Conservation (phyloP, 768 basidiomycete genomes). For the Baorangia bicolor region DNA sequence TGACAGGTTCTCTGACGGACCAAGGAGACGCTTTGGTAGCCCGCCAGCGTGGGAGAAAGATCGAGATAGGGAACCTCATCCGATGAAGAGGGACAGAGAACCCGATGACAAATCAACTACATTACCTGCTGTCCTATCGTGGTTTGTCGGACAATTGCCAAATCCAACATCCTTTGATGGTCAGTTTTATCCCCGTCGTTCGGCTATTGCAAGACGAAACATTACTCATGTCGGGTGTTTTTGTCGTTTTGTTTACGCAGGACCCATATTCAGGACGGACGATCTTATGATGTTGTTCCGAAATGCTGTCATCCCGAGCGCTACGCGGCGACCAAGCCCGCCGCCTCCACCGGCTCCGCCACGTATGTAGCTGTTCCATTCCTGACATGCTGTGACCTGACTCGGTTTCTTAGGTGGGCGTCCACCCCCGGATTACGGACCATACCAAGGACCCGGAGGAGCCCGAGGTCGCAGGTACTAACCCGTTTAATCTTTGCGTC, state of each 20-base stretch:
- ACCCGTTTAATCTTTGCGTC: not conserved
- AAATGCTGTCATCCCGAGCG: slow-evolving; percentile 77
- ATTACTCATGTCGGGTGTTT: slow-evolving; percentile 5
- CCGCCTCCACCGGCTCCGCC: slow-evolving; percentile 56
- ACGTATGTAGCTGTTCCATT: slow-evolving; percentile 27
- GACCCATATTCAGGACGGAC: slow-evolving; percentile 87
- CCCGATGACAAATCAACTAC: slow-evolving; percentile 47
- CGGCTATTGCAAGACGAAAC: slow-evolving; percentile 11
- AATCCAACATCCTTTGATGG: slow-evolving; percentile 77
- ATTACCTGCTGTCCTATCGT: slow-evolving; percentile 65
- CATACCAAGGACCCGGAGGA: slow-evolving; percentile 73
- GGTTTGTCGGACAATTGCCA: slow-evolving; percentile 84
- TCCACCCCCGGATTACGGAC: slow-evolving; percentile 84
- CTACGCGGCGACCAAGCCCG: slow-evolving; percentile 46
- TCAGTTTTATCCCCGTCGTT: slow-evolving; percentile 37
- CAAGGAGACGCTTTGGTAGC: slow-evolving; percentile 42
- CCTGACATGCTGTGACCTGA: slow-evolving; percentile 5
- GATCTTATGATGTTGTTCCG: slow-evolving; percentile 86
- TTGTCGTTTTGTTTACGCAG: slow-evolving; percentile 39
- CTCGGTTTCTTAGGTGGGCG: slow-evolving; percentile 47
- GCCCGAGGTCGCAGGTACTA: slow-evolving; percentile 45
- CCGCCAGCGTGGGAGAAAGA: slow-evolving; percentile 44
- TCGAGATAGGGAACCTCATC: slow-evolving; percentile 42
- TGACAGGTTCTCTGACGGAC: slow-evolving; percentile 38
- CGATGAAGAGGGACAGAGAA: slow-evolving; percentile 39